These are phyloP conservation scores for Adansonia digitata DNA, from an alignment of 345 rosid species.

Conservation along the genomic window DNA sequence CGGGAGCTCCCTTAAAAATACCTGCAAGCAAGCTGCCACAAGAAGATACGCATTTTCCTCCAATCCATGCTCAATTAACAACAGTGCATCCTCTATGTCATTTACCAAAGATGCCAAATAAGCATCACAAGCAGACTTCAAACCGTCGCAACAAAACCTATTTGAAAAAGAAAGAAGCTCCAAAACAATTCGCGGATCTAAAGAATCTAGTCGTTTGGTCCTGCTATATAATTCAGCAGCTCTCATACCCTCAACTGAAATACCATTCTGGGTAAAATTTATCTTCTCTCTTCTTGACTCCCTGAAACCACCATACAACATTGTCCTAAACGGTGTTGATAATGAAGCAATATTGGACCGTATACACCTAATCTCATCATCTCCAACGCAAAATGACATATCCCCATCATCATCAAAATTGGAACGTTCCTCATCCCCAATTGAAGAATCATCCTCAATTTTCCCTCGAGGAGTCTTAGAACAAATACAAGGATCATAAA, in stretches of 20 bases:
- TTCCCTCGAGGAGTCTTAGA: conserved; percentile 34
- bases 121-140: conserved; percentile 76
- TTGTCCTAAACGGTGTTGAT: conserved; percentile 64
- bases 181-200: conserved; percentile 48
- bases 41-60: conserved; percentile 70
- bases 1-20: conserved; percentile 73
- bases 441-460: conserved; percentile 21
- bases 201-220: conserved; percentile 44
- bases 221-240: conserved; percentile 71
- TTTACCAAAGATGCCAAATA: conserved; percentile 59
- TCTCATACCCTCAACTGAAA: conserved; percentile 65
- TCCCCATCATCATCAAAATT: conserved; percentile 65
- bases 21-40: conserved; percentile 88
- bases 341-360: conserved; percentile 65
- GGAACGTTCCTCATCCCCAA: conserved; percentile 53
- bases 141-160: conserved; percentile 74
- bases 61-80: conserved; percentile 74
- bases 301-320: conserved; percentile 70
- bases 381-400: conserved; percentile 71
- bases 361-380: conserved; percentile 67
- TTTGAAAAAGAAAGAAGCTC: conserved; percentile 81
- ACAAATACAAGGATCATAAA: conserved; percentile 63
- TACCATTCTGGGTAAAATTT: conserved; percentile 59
- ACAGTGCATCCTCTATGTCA: conserved; percentile 52
- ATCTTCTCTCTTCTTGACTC: conserved; percentile 69